These are phyloP conservation scores for Alternaria viburni DNA, from an alignment of 2,329 filamentous ascomycete genomes.

Conservation along the genomic window DNA sequence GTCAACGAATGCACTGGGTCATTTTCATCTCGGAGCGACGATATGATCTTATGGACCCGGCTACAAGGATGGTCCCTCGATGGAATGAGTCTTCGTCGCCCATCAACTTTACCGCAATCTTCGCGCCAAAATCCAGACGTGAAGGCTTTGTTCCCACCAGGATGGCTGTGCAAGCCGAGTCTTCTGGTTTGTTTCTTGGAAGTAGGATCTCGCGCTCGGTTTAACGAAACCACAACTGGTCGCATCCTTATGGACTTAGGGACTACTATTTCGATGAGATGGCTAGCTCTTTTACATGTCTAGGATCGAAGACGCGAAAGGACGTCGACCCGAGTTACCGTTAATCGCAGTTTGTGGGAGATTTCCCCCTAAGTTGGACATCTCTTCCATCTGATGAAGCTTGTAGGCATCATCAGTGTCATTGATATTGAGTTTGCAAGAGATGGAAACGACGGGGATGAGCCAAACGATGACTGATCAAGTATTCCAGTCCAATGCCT, in stretches of 20 bases:
- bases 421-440: neutral
- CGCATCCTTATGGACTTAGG: conserved; percentile 17
- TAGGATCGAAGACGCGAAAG: neutral
- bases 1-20: neutral
- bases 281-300: conserved; percentile 4
- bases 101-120: neutral
- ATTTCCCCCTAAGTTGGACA: neutral
- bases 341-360: neutral
- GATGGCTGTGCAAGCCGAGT: neutral
- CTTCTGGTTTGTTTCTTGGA: neutral
- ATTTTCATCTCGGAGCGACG: neutral
- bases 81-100: neutral
- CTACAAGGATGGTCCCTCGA: neutral
- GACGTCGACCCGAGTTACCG: neutral
- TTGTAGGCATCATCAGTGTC: neutral
- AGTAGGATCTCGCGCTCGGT: neutral
- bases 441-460: neutral
- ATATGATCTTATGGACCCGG: too few relatives aligned
- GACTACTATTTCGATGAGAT: conserved; percentile 25
- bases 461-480: neutral
- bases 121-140: neutral
- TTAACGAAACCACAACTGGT: neutral
- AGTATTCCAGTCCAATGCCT: neutral
- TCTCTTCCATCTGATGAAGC: neutral
- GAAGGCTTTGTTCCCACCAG: neutral